These are phyloP conservation scores for Rosa persica DNA, from an alignment of 306 rosid species.

Conservation along the genomic window DNA sequence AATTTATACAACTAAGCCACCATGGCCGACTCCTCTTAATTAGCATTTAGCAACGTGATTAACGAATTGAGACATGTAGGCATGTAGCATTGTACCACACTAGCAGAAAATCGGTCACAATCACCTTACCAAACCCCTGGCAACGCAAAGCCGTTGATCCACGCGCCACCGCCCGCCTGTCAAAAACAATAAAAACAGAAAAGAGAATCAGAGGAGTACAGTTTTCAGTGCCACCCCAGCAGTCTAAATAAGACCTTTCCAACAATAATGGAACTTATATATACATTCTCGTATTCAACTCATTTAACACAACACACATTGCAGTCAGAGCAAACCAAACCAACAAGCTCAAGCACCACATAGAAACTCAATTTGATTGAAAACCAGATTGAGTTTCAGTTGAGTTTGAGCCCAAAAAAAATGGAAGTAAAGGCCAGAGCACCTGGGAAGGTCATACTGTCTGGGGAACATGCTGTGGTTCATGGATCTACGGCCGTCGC, in stretches of 20 bases:
- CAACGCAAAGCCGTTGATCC: neutral
- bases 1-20: too few relatives aligned
- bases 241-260: neutral
- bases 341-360: neutral
- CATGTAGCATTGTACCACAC: neutral
- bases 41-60: too few relatives aligned
- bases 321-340: too few relatives aligned
- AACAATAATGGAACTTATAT: neutral
- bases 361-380: neutral
- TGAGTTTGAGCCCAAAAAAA: neutral
- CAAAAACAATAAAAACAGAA: neutral
- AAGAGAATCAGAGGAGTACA: neutral
- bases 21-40: too few relatives aligned
- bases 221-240: neutral
- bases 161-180: slow-evolving; percentile 10
- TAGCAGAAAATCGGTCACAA: neutral
- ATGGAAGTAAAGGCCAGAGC: slow-evolving; percentile 94
- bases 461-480: slow-evolving; percentile 97
- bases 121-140: neutral
- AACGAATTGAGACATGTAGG: too few relatives aligned
- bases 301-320: neutral
- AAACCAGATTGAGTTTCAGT: neutral
- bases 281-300: neutral
- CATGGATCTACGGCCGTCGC: slow-evolving; percentile 97
- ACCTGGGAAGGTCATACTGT: slow-evolving; percentile 81